A percentile compares a stretch with the other conserved stretches of the same genome.
These are phyloP conservation scores for Aspergillus nomiae DNA, from an alignment of 2,329 filamentous ascomycete species.

Conservation along the genomic window DNA sequence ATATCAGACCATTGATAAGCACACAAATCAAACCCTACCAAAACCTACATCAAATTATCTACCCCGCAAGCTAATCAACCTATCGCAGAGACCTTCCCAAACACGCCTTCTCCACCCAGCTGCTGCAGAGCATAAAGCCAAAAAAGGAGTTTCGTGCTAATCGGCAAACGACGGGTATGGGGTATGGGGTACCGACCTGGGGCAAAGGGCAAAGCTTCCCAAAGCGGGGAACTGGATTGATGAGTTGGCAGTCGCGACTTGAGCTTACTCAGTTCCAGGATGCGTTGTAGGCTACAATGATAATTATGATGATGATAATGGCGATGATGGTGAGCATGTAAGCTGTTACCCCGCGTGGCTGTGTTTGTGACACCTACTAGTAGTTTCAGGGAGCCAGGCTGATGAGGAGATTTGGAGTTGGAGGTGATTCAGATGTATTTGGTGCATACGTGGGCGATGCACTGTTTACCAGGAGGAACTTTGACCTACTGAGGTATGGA, in stretches of 20 bases:
- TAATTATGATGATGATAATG: neutral
- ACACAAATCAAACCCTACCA: neutral
- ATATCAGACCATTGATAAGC: neutral
- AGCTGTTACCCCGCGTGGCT: neutral
- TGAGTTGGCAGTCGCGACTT: neutral
- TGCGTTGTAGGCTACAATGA: neutral
- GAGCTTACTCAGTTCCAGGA: neutral
- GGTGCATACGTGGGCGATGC: neutral
- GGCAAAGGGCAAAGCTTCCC: neutral
- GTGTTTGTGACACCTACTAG: neutral
- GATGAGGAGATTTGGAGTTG: neutral
- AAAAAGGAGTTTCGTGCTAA: neutral
- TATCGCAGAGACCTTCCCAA: neutral
- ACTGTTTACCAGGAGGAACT: neutral
- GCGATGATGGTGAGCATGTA: neutral
- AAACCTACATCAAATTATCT: neutral
- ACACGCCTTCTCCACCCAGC: neutral
- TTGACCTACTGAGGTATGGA: neutral
- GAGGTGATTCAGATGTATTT: neutral
- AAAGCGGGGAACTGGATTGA: neutral
- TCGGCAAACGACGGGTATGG: neutral
- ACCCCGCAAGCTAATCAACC: neutral
- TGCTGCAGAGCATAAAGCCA: neutral
- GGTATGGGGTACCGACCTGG: neutral
- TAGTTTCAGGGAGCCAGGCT: neutral